These are phyloP conservation scores for Phycomyces blakesleeanus DNA, from an alignment of 192 early-diverging fungal genomes.

Conservation along the genomic window DNA sequence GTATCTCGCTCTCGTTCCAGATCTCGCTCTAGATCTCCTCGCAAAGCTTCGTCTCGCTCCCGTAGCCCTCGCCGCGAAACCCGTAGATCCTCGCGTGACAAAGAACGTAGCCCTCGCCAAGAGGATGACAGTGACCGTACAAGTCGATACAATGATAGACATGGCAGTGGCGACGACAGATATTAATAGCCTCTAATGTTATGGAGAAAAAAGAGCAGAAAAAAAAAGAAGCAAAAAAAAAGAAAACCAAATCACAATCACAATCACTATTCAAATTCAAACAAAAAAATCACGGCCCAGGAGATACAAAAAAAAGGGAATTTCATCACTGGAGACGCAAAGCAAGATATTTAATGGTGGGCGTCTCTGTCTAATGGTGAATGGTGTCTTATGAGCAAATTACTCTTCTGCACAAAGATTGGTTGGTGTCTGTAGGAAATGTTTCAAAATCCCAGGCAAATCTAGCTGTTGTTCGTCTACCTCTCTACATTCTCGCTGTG, in stretches of 20 bases:
- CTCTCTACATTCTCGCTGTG: too few species aligned
- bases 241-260: neutral
- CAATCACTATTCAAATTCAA: neutral
- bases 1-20: neutral
- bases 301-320: too few species aligned
- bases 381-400: too few species aligned
- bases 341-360: too few species aligned
- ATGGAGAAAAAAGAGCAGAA: neutral
- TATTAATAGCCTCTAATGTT: neutral
- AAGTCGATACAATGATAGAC: constrained; percentile 1
- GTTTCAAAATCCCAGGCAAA: too few species aligned
- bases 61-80: constrained; percentile 9
- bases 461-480: too few species aligned
- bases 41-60: neutral
- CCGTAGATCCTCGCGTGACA: constrained; percentile 1
- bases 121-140: constrained; percentile 1
- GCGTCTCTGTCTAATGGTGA: too few species aligned
- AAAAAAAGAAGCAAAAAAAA: neutral
- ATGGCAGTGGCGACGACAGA: constrained; percentile 2
- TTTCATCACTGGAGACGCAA: too few species aligned
- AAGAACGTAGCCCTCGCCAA: neutral
- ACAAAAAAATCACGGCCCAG: too few species aligned
- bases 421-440: too few species aligned
- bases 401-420: too few species aligned
- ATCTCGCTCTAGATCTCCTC: constrained; percentile 7